Percentiles rank a stretch among this genome's conserved stretches.
Conservation (phyloP, 331 rosid genomes). For the Saraca asoca region DNA sequence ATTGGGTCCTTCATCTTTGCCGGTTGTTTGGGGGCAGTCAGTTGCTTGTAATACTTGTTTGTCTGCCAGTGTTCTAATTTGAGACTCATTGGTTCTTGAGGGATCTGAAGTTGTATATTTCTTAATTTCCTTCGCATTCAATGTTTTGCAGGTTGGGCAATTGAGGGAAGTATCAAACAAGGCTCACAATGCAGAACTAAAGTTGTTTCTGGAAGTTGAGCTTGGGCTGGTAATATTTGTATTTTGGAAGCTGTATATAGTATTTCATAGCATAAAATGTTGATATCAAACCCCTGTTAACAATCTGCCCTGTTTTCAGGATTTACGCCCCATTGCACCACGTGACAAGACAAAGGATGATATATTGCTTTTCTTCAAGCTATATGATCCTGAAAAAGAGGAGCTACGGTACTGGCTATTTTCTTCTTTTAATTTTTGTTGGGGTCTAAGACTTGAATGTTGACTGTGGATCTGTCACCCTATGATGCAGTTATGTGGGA, state of each 20-base stretch:
- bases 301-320: slow-evolving; percentile 52
- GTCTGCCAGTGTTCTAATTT: too few relatives aligned
- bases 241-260: slow-evolving; percentile 19
- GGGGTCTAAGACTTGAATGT: slow-evolving; percentile 22
- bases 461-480: slow-evolving; percentile 38
- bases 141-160: slow-evolving; percentile 72
- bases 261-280: slow-evolving; percentile 22
- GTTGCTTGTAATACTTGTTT: neutral
- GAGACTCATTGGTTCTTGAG: too few relatives aligned
- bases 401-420: slow-evolving; percentile 63
- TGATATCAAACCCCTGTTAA: slow-evolving; percentile 17
- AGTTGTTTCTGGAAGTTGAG: slow-evolving; percentile 81
- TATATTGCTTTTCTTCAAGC: slow-evolving; percentile 83
- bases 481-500: slow-evolving; percentile 67
- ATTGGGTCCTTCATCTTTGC: slow-evolving; percentile 18
- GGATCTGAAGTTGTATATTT: too few relatives aligned
- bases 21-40: slow-evolving; percentile 11
- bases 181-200: slow-evolving; percentile 82
- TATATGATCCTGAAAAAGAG: slow-evolving; percentile 84
- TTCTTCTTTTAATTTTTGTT: slow-evolving; percentile 24
- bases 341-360: slow-evolving; percentile 87
- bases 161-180: slow-evolving; percentile 85
- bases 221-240: slow-evolving; percentile 61
- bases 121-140: neutral
- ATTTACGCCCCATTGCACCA: slow-evolving; percentile 64